Conservation (phyloP, 495 filamentous ascomycete genomes). For the Tuber indicum region DNA sequence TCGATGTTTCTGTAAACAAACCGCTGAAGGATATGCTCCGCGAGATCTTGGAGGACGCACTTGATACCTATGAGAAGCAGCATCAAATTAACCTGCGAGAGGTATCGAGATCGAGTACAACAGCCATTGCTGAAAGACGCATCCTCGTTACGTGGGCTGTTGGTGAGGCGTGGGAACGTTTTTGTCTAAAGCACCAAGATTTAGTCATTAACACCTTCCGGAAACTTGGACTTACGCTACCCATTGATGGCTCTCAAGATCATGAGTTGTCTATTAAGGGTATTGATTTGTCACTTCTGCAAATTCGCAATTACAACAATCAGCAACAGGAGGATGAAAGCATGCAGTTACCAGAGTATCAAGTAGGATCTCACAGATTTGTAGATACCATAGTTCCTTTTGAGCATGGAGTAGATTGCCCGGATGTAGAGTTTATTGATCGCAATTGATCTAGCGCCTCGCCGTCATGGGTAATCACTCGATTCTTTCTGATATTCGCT, state of each 20-base stretch:
- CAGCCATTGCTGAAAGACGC: not conserved
- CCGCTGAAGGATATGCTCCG: constrained; percentile 13
- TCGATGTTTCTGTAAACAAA: constrained; percentile 21
- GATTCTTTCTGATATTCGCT: too few species aligned
- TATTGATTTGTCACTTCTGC: not conserved
- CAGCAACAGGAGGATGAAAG: too few species aligned
- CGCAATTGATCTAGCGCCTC: too few species aligned
- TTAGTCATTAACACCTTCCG: constrained; percentile 7
- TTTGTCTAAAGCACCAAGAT: constrained; percentile 7
- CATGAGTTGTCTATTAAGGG: constrained; percentile 15
- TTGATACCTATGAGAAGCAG: constrained; percentile 11
- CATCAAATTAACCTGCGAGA: not conserved
- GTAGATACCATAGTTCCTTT: too few species aligned
- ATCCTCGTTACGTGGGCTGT: constrained; percentile 9
- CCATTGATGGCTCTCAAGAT: constrained; percentile 18
- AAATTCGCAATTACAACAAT: not conserved
- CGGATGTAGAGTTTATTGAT: too few species aligned
- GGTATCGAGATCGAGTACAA: not conserved
- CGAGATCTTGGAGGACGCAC: constrained; percentile 4
- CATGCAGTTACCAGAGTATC: too few species aligned
- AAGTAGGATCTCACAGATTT: too few species aligned
- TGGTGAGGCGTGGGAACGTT: constrained; percentile 12
- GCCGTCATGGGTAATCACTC: too few species aligned
- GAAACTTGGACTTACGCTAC: constrained; percentile 12
- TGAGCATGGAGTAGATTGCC: too few species aligned